Evolutionary conservation across 169 alveolate genomes (phyloP), one percentile per base, ranked within the genome.

Genomic region (Nephromyces sp.): DNA sequence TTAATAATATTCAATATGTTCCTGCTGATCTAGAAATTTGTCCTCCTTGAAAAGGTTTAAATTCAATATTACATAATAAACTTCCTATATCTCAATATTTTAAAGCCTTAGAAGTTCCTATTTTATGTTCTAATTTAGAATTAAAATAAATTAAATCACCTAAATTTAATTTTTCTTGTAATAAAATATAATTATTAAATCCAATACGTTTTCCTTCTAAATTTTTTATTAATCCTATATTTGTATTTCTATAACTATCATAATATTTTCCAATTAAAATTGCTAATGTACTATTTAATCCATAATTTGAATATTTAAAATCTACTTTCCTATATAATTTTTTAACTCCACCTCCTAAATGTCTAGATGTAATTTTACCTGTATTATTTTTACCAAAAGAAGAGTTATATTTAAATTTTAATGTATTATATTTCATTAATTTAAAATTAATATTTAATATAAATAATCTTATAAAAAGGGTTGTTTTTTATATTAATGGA

Each of bases 61-160:
- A 53, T 70, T 80, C 84, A 61, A 76, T 69, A 77, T 76, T 80
- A 77, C 74, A 74, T 5, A 80, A 62, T 75, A 68, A 66, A 57
- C 72, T 62, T n/a, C 83, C 80, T 57, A 43, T 43, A 15, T 15
- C 15, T 15, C 15, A 15, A 43, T 15, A 43, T 43, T 43, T 43
- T n/a, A 43, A 43, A 15, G 15, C 25, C 57, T 43, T 43, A 15
- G 57, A 43, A 43, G 25, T 43, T 15, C 57, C 57, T 43, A 43
- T 43, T 15, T 15, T n/a, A 43, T 43, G 15, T 43, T 43, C n/a
- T 43, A n/a, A 15, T 15, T 43, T 43, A 43, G n/a, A 15, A 43
- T 43, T 43, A 43, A 43, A 43, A 15, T 15, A 43, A 43, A 43
- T 43, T 43, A 43, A 43, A n/a, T 15, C 57, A 43, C n/a, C n/a